Percentiles rank a stretch among this genome's conserved stretches.
Evolutionary conservation across 495 filamentous ascomycete genomes (phyloP).

Genomic region (Letharia lupina): DNA sequence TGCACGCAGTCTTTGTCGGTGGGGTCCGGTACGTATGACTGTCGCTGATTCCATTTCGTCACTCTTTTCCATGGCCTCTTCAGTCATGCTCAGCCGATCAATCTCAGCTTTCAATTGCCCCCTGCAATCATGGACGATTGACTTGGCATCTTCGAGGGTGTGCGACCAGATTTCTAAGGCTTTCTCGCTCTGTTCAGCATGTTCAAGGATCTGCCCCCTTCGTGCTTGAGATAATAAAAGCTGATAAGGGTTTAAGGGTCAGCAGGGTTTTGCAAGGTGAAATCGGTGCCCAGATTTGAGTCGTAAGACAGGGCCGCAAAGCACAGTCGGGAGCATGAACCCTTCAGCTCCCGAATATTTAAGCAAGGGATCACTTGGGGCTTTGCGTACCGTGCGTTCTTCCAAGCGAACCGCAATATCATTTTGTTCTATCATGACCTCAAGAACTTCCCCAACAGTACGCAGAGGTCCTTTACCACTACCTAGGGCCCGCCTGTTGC

Average conservation of each 20-base stretch:
- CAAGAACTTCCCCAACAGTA: slow-evolving; percentile 77
- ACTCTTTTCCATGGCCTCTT: slow-evolving; percentile 33
- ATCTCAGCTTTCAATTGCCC: slow-evolving; percentile 48
- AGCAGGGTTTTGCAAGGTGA: not conserved
- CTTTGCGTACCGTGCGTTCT: slow-evolving; percentile 40
- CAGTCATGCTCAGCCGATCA: slow-evolving; percentile 25
- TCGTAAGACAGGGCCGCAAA: not conserved
- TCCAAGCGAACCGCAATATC: slow-evolving; percentile 54
- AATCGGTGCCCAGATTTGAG: too few species aligned
- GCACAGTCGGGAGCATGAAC: not conserved
- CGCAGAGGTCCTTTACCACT: slow-evolving; percentile 54
- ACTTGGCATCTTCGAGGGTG: slow-evolving; percentile 45
- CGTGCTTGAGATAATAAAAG: slow-evolving; percentile 52
- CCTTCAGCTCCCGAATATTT: not conserved
- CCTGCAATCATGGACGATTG: slow-evolving; percentile 56
- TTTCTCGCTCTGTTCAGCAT: slow-evolving; percentile 45
- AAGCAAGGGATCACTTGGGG: not conserved
- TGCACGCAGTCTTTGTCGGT: slow-evolving; percentile 55
- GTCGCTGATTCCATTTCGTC: slow-evolving; percentile 32
- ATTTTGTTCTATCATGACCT: slow-evolving; percentile 81
- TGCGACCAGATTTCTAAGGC: slow-evolving; percentile 61
- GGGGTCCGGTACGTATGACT: slow-evolving; percentile 45
- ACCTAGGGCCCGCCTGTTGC: slow-evolving; percentile 62
- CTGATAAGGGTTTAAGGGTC: not conserved
- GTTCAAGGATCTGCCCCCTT: slow-evolving; percentile 68